Evolutionary conservation across 495 filamentous ascomycete genomes (phyloP).

Genomic region (Oidiodendron maius): DNA sequence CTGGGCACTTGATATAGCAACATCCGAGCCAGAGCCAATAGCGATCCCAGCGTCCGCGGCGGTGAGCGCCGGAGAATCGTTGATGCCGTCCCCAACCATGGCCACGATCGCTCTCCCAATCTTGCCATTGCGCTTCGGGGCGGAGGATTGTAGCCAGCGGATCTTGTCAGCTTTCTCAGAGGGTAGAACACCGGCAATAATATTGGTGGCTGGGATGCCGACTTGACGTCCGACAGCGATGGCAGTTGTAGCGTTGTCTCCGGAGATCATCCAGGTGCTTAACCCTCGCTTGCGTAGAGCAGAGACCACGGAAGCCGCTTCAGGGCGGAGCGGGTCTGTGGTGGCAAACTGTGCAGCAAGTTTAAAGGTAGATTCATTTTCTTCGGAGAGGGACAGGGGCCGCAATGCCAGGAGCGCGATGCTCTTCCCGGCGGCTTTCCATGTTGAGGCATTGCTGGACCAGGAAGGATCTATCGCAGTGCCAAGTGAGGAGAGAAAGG

Average conservation of each 20-base stretch:
- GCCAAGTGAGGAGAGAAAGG: slow-evolving; percentile 50
- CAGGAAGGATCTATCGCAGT: slow-evolving; percentile 25
- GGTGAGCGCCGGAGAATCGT: slow-evolving; percentile 78
- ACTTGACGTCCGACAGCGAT: slow-evolving; percentile 69
- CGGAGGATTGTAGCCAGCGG: slow-evolving; percentile 61
- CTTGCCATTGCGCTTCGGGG: too few species aligned
- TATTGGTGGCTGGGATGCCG: slow-evolving; percentile 65
- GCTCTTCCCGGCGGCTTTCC: slow-evolving; percentile 69
- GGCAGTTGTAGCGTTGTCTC: slow-evolving; percentile 73
- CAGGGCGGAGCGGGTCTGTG: slow-evolving; percentile 73
- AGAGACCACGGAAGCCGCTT: slow-evolving; percentile 59
- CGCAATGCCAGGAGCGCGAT: slow-evolving; percentile 59
- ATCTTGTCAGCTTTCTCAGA: slow-evolving; percentile 84
- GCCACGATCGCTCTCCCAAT: slow-evolving; percentile 20
- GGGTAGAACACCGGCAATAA: slow-evolving; percentile 85
- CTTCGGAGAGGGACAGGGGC: background rate
- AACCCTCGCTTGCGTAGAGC: slow-evolving; percentile 62
- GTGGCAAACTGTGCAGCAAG: slow-evolving; percentile 50
- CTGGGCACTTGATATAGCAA: slow-evolving; percentile 74
- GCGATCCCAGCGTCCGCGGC: slow-evolving; percentile 79
- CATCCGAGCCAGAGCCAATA: slow-evolving; percentile 77
- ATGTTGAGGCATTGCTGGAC: slow-evolving; percentile 45
- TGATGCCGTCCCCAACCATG: slow-evolving; percentile 72
- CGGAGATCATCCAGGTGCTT: slow-evolving; percentile 87
- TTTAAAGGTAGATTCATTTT: background rate